phyloP scores from a whole-genome alignment of 2,329 filamentous ascomycete genomes.

The Fusarium penzigii region DNA sequence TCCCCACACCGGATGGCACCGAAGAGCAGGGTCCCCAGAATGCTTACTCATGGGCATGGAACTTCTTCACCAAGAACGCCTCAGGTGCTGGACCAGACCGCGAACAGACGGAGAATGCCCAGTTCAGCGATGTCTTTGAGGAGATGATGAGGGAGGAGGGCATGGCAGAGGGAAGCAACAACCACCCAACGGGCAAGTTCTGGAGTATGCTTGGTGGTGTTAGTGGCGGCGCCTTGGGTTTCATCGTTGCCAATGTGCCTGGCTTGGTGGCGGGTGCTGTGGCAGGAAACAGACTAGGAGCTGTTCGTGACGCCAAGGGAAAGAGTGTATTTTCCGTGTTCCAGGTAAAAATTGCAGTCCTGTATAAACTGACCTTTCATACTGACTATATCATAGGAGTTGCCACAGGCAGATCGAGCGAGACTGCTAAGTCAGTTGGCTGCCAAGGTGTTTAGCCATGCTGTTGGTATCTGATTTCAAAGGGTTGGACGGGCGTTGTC shows the following conservation, averaged over 20 bases:
- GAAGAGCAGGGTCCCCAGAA: slow-evolving; percentile 44
- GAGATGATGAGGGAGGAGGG: slow-evolving; percentile 87
- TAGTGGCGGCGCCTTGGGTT: slow-evolving; percentile 87
- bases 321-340: slow-evolving; percentile 96
- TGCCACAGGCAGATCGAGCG: slow-evolving; percentile 81
- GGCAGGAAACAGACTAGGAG: slow-evolving; percentile 88
- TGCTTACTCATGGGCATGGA: slow-evolving; percentile 78
- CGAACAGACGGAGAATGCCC: slow-evolving; percentile 67
- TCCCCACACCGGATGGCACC: slow-evolving; percentile 32
- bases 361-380: not conserved
- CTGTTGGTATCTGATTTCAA: slow-evolving; percentile 55
- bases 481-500: slow-evolving; percentile 10
- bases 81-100: slow-evolving; percentile 30
- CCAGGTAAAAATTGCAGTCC: slow-evolving; percentile 44
- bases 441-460: slow-evolving; percentile 81
- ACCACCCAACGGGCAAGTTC: slow-evolving; percentile 68
- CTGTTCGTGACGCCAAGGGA: slow-evolving; percentile 83
- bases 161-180: slow-evolving; percentile 70
- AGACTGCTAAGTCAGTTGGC: slow-evolving; percentile 82
- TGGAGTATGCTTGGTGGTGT: slow-evolving; percentile 85
- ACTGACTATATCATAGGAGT: slow-evolving; percentile 53
- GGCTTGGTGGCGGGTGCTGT: slow-evolving; percentile 88
- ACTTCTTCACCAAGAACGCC: slow-evolving; percentile 51
- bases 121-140: slow-evolving; percentile 88
- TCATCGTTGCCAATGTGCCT: slow-evolving; percentile 91